Percentiles rank a stretch among this genome's conserved stretches.
These are phyloP conservation scores for Flueggea neowawraea DNA, from an alignment of 441 rosid genomes.

Conservation along the genomic window DNA sequence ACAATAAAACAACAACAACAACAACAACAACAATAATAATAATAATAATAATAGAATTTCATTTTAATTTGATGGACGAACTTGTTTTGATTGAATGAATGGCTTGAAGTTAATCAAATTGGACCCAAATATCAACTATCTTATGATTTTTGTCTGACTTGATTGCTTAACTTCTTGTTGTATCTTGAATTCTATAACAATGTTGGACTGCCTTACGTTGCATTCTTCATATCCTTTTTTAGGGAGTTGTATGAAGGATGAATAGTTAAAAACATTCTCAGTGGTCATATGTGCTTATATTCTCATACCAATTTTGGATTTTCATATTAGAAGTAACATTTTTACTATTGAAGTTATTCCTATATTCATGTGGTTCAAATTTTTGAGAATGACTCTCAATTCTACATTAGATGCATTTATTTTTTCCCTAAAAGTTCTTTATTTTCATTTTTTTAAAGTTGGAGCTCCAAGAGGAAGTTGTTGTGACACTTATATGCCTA, in stretches of 20 bases:
- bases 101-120: too few species aligned
- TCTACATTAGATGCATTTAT: neutral
- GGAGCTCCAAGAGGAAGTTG: conserved; percentile 85
- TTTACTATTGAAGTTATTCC: too few species aligned
- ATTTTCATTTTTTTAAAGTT: conserved; percentile 11
- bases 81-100: too few species aligned
- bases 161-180: neutral
- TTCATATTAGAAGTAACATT: conserved; percentile 57
- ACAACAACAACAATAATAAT: too few species aligned
- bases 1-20: too few species aligned
- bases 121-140: too few species aligned
- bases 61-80: too few species aligned
- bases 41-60: too few species aligned
- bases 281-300: conserved; percentile 56
- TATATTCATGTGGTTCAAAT: conserved; percentile 7
- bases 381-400: neutral
- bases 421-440: conserved; percentile 4
- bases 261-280: conserved; percentile 53
- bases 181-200: conserved; percentile 5
- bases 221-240: conserved; percentile 3
- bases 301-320: conserved; percentile 58
- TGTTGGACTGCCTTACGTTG: too few species aligned
- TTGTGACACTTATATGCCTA: conserved; percentile 60
- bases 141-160: neutral
- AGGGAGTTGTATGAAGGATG: conserved; percentile 54